phyloP scores from a whole-genome alignment of 2,329 filamentous ascomycete species.

The Shiraia sp. region DNA sequence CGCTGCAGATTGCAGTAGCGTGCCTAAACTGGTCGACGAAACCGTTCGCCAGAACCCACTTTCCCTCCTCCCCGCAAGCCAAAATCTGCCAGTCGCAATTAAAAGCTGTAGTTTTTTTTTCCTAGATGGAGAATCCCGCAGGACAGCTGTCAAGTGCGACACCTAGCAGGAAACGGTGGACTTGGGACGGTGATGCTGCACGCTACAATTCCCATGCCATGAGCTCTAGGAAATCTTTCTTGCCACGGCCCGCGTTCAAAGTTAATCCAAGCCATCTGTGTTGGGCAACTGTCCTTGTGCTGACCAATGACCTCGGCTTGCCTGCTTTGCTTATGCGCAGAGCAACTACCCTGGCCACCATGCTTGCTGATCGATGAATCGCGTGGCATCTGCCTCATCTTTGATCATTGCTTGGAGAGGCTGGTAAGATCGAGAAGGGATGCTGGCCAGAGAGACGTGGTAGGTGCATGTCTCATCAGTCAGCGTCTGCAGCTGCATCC shows the following conservation, averaged over 20 bases:
- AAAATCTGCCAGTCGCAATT: slow-evolving; percentile 29
- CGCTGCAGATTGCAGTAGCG: slow-evolving; percentile 43
- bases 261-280: slow-evolving; percentile 10
- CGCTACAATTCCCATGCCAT: slow-evolving; percentile 8
- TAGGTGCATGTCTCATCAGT: slow-evolving; percentile 30
- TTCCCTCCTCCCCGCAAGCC: slow-evolving; percentile 46
- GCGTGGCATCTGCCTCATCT: too few species aligned
- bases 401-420: slow-evolving; percentile 6
- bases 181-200: slow-evolving; percentile 23
- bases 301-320: too few species aligned
- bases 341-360: too few species aligned
- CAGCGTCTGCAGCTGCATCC: too few species aligned
- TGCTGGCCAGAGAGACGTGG: slow-evolving; percentile 14
- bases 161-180: slow-evolving; percentile 11
- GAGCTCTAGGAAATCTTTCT: background rate
- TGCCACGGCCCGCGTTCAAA: slow-evolving; percentile 9
- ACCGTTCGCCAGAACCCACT: slow-evolving; percentile 34
- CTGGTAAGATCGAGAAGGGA: slow-evolving; percentile 15
- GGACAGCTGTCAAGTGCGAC: slow-evolving; percentile 16
- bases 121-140: slow-evolving; percentile 32
- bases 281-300: slow-evolving; percentile 15
- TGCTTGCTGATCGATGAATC: too few species aligned
- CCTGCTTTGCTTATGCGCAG: too few species aligned
- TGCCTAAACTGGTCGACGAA: slow-evolving; percentile 25
- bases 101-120: too few species aligned